Conservation (phyloP, 306 rosid genomes). For the Mimosa bimucronata region DNA sequence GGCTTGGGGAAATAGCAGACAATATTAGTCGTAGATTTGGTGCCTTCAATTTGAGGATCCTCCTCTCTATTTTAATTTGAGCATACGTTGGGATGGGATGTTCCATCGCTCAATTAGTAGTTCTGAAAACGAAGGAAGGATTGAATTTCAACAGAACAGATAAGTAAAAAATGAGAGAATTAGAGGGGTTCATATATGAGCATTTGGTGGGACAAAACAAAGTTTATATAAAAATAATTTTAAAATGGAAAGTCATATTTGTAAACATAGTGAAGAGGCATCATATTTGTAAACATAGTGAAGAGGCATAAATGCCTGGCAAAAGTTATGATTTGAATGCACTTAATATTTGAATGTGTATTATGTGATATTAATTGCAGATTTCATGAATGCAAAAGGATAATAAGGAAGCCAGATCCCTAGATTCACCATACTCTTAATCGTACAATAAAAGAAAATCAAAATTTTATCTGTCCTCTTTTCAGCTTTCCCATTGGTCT, state of each 20-base stretch:
- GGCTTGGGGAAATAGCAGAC: not conserved
- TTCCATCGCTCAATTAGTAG: not conserved
- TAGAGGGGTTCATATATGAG: not conserved
- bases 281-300: not conserved
- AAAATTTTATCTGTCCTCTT: slow-evolving; percentile 40
- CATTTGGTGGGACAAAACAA: not conserved
- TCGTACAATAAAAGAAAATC: too few species aligned
- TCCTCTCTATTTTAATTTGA: not conserved
- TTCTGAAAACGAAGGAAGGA: not conserved
- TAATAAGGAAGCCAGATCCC: not conserved
- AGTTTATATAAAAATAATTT: not conserved
- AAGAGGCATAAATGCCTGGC: not conserved
- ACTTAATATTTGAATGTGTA: not conserved
- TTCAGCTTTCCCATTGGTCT: slow-evolving; percentile 36
- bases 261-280: too few species aligned
- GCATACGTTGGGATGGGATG: not conserved
- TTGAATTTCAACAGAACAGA: not conserved
- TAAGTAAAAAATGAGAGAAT: too few species aligned
- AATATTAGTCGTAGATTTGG: not conserved
- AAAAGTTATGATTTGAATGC: not conserved
- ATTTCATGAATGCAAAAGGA: not conserved
- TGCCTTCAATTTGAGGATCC: not conserved
- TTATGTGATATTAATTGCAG: too few species aligned
- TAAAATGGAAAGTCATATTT: not conserved
- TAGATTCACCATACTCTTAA: not conserved